phyloP scores from a whole-genome alignment of 202 grass and related monocot genomes.

The Setaria viridis region DNA sequence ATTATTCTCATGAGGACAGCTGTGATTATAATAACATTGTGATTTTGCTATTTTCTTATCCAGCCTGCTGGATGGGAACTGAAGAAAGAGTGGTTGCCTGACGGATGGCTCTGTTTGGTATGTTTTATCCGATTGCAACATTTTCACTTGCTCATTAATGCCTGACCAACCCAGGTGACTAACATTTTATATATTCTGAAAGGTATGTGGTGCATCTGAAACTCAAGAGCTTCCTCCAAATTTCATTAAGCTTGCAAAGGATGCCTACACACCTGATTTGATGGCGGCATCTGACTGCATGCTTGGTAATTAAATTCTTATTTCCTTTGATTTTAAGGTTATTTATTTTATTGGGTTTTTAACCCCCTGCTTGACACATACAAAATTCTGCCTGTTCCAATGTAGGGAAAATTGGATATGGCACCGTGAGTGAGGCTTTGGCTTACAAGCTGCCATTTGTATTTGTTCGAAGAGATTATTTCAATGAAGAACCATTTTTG shows the following conservation, averaged over 20 bases:
- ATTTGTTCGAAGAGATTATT: constrained; percentile 97
- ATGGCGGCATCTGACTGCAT: constrained; percentile 98
- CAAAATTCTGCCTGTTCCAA: constrained; percentile 32
- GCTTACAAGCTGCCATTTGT: constrained; percentile 97
- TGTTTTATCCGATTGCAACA: constrained; percentile 38
- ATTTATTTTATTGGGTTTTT: constrained; percentile 4
- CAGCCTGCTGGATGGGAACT: constrained; percentile 95
- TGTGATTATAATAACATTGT: constrained; percentile 6
- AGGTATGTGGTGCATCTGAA: constrained; percentile 98
- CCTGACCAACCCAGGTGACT: constrained; percentile 30
- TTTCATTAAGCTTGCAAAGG: constrained; percentile 95
- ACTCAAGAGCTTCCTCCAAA: constrained; percentile 89
- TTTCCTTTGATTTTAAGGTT: constrained; percentile 21
- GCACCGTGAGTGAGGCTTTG: constrained; percentile 94
- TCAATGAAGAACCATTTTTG: constrained; percentile 98
- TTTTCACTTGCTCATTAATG: constrained; percentile 24
- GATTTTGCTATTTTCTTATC: constrained; percentile 32
- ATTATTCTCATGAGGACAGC: background rate
- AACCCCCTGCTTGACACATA: constrained; percentile 22
- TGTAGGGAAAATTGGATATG: constrained; percentile 98
- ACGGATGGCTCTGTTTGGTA: constrained; percentile 97
- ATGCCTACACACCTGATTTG: constrained; percentile 94
- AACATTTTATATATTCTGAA: constrained; percentile 36
- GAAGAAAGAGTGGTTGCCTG: constrained; percentile 90
- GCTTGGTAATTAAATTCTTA: constrained; percentile 76